Conservation (phyloP, 257 asterid genomes). For the Handroanthus guayacan region DNA sequence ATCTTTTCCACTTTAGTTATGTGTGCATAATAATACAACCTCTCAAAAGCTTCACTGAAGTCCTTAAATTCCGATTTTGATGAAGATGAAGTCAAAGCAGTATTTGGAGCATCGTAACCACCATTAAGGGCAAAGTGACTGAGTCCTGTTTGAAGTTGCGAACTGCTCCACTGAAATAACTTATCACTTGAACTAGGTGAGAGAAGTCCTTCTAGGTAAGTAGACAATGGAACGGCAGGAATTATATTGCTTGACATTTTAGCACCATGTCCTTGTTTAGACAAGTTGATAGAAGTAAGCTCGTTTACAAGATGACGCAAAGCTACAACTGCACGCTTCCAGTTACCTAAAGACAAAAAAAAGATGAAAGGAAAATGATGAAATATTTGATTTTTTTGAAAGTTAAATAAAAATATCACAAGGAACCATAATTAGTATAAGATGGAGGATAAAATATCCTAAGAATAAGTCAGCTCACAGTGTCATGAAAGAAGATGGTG, state of each 20-base stretch:
- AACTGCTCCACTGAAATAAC: conserved; percentile 72
- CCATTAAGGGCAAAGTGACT: conserved; percentile 48
- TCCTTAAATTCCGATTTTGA: conserved; percentile 63
- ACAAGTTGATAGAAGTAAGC: conserved; percentile 49
- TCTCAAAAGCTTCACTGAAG: conserved; percentile 68
- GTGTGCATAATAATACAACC: conserved; percentile 48
- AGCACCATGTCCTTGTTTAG: conserved; percentile 43
- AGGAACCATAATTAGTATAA: conserved; percentile 19
- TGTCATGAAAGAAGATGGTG: conserved; percentile 23
- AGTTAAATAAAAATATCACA: background rate
- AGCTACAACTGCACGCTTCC: conserved; percentile 85
- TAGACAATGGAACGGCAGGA: conserved; percentile 72
- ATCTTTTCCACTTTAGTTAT: conserved; percentile 67
- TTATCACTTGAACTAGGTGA: conserved; percentile 58
- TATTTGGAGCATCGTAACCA: conserved; percentile 52
- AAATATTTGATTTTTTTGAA: conserved; percentile 11
- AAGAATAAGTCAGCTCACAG: background rate
- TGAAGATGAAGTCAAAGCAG: conserved; percentile 46
- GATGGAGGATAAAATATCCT: background rate
- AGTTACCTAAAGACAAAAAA: conserved; percentile 67
- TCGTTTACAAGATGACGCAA: conserved; percentile 73
- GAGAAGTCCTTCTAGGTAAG: conserved; percentile 74
- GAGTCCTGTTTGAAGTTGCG: conserved; percentile 56
- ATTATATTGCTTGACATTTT: conserved; percentile 45
- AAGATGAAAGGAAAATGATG: conserved; percentile 12